Percentiles rank a stretch among this genome's conserved stretches.
These are phyloP conservation scores for Zangia roseola DNA, from an alignment of 768 basidiomycete genomes.

Conservation along the genomic window DNA sequence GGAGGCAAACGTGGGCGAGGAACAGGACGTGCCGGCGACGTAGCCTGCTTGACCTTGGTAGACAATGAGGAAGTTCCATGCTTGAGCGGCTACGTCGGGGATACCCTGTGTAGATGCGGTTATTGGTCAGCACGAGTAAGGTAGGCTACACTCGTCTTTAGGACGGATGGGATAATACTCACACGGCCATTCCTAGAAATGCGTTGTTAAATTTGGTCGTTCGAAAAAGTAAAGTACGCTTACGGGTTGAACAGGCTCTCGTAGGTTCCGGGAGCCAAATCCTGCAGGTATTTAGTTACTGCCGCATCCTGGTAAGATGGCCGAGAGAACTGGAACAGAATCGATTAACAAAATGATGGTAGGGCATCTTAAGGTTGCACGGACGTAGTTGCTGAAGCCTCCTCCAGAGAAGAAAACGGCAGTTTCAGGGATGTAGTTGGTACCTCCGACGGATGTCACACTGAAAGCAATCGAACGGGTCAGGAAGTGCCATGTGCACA, in stretches of 20 bases:
- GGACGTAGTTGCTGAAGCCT: slow-evolving; percentile 71
- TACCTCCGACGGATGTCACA: slow-evolving; percentile 73
- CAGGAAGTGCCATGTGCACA: neutral
- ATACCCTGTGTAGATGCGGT: slow-evolving; percentile 37
- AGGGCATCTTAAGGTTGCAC: neutral
- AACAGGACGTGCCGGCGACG: slow-evolving; percentile 64
- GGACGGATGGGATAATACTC: slow-evolving; percentile 21
- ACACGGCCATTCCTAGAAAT: slow-evolving; percentile 53
- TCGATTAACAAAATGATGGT: neutral
- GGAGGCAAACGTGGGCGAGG: slow-evolving; percentile 63
- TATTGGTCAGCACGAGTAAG: neutral
- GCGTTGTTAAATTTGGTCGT: neutral
- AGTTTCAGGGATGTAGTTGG: slow-evolving; percentile 55
- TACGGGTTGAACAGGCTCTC: slow-evolving; percentile 60
- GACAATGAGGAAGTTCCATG: slow-evolving; percentile 47
- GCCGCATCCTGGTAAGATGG: slow-evolving; percentile 52
- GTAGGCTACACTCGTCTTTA: neutral
- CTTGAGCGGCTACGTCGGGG: slow-evolving; percentile 70
- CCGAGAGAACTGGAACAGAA: slow-evolving; percentile 42
- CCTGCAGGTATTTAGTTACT: slow-evolving; percentile 44
- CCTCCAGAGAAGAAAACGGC: slow-evolving; percentile 66
- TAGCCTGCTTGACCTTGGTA: slow-evolving; percentile 36
- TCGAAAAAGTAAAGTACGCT: slow-evolving; percentile 13
- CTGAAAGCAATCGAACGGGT: slow-evolving; percentile 34
- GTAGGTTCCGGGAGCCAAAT: slow-evolving; percentile 48